These are phyloP conservation scores for Rhizopus delemar DNA, from an alignment of 371 early-diverging fungal genomes.

Conservation along the genomic window DNA sequence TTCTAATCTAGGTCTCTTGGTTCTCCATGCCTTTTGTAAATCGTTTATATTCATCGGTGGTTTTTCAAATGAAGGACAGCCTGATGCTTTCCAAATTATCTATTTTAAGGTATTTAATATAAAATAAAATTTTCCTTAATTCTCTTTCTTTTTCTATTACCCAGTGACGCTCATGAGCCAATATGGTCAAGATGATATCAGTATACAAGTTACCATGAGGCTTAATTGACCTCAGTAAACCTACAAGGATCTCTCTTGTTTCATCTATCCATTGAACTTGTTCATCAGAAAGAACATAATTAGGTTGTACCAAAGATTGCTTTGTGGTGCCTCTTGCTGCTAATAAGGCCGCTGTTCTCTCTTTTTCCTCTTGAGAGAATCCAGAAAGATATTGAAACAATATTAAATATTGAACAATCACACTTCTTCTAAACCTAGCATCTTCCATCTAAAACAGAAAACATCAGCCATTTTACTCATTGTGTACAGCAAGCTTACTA, in stretches of 20 bases:
- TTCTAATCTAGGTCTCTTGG: slow-evolving; percentile 29
- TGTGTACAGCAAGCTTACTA: slow-evolving; percentile 2
- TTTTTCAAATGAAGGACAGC: slow-evolving; percentile 50
- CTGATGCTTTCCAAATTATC: slow-evolving; percentile 55
- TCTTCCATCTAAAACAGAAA: slow-evolving; percentile 53
- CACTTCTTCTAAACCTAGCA: slow-evolving; percentile 72
- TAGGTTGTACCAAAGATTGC: slow-evolving; percentile 35
- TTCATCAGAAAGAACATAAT: slow-evolving; percentile 34
- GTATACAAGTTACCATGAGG: slow-evolving; percentile 53
- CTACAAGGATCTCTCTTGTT: slow-evolving; percentile 20
- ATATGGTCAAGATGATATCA: slow-evolving; percentile 40
- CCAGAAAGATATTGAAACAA: slow-evolving; percentile 65
- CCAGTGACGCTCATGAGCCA: slow-evolving; percentile 49
- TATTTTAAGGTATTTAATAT: slow-evolving; percentile 3
- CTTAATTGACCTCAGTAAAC: slow-evolving; percentile 33
- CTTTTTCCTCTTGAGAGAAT: slow-evolving; percentile 39
- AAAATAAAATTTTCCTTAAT: no score
- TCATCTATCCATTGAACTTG: slow-evolving; percentile 43
- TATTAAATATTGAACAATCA: slow-evolving; percentile 78
- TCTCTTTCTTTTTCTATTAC: slow-evolving; percentile 18
- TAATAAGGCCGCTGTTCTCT: slow-evolving; percentile 37
- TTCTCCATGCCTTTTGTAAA: slow-evolving; percentile 23
- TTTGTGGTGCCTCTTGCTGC: slow-evolving; percentile 35
- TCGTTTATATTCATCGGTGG: slow-evolving; percentile 27
- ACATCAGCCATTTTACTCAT: background rate